Evolutionary conservation across 2,329 filamentous ascomycete species (phyloP).

Genomic region (Colletotrichum sp.): DNA sequence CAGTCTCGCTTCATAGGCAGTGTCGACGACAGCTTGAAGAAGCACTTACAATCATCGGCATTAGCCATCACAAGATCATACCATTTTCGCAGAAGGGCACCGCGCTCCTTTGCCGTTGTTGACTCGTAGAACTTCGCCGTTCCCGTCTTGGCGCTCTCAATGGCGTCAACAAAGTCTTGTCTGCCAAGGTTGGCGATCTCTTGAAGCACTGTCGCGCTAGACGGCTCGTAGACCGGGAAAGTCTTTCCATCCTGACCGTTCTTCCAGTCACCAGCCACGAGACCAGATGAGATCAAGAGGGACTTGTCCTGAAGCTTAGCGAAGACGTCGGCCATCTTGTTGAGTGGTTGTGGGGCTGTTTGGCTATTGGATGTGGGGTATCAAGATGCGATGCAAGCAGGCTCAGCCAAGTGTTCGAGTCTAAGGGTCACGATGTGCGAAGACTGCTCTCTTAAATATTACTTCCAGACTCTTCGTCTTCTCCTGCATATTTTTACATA

Average conservation of each 20-base stretch:
- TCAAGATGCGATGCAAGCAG: too few relatives aligned
- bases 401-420: neutral
- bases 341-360: neutral
- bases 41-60: conserved; percentile 31
- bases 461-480: rapidly evolving
- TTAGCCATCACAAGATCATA: conserved; percentile 36
- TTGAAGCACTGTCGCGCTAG: conserved; percentile 53
- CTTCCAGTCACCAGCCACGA: conserved; percentile 51
- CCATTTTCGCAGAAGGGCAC: conserved; percentile 39
- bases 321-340: neutral
- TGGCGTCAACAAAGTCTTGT: conserved; percentile 31
- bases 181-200: conserved; percentile 51
- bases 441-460: neutral
- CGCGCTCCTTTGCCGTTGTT: conserved; percentile 39
- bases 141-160: conserved; percentile 38
- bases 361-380: neutral
- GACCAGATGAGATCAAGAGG: neutral
- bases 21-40: too few relatives aligned
- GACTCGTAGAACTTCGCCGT: conserved; percentile 42
- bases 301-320: neutral
- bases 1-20: neutral
- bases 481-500: neutral
- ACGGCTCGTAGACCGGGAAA: conserved; percentile 60
- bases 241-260: conserved; percentile 48
- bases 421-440: neutral